These are phyloP conservation scores for Exidia glandulosa DNA, from an alignment of 768 basidiomycete genomes.

Conservation along the genomic window DNA sequence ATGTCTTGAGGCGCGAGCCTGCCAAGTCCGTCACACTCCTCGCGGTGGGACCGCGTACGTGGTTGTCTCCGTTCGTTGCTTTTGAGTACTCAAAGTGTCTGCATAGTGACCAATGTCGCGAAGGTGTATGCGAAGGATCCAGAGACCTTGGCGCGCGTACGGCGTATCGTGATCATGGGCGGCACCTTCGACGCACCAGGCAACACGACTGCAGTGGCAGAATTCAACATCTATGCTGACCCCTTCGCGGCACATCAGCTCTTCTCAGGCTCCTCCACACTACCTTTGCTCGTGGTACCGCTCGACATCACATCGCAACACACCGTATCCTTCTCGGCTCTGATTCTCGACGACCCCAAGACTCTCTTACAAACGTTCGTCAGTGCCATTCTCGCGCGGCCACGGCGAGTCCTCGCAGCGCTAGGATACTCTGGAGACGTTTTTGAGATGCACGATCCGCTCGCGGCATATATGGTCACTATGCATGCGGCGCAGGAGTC, in stretches of 20 bases:
- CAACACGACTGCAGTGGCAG: conserved; percentile 28
- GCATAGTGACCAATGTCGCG: conserved; percentile 28
- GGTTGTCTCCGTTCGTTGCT: neutral
- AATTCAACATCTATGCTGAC: conserved; percentile 31
- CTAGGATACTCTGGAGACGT: conserved; percentile 22
- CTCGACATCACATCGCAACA: conserved; percentile 32
- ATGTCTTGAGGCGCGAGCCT: conserved; percentile 8
- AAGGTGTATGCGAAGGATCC: conserved; percentile 20
- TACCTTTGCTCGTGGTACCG: conserved; percentile 22
- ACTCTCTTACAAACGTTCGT: conserved; percentile 9
- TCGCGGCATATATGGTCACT: conserved; percentile 29
- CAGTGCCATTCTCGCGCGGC: conserved; percentile 23
- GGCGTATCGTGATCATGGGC: conserved; percentile 30
- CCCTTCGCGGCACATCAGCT: conserved; percentile 22
- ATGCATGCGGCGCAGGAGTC: conserved; percentile 4
- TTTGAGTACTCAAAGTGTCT: neutral
- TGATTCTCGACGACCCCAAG: conserved; percentile 16
- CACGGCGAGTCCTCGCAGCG: conserved; percentile 21
- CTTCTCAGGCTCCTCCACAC: conserved; percentile 7
- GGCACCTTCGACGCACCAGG: conserved; percentile 31
- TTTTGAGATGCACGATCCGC: conserved; percentile 35
- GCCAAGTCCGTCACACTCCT: conserved; percentile 10
- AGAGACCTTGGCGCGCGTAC: conserved; percentile 13
- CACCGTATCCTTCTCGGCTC: conserved; percentile 20
- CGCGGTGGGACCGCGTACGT: conserved; percentile 14